A percentile compares a stretch with the other conserved stretches of the same genome.
These are phyloP conservation scores for Aspergillus puulaauensis DNA, from an alignment of 2,329 filamentous ascomycete species.

Conservation along the genomic window DNA sequence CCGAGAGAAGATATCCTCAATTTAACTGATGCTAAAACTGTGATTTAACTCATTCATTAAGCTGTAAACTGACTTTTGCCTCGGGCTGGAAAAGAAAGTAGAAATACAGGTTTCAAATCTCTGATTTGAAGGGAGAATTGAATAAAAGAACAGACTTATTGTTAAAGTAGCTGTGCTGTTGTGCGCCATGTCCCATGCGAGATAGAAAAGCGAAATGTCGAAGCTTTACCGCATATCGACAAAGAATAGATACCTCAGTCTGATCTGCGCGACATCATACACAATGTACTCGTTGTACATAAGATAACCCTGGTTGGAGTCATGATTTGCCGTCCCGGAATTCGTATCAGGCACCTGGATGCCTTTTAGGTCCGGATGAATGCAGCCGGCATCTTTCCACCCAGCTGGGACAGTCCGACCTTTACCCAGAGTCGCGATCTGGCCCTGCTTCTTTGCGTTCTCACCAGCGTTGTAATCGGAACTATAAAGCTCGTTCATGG, in stretches of 20 bases:
- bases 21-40: no score
- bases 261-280: conserved; percentile 50
- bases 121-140: not conserved
- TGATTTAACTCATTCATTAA: not conserved
- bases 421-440: conserved; percentile 69
- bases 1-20: not conserved
- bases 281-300: conserved; percentile 50
- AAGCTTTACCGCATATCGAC: conserved; percentile 35
- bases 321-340: not conserved
- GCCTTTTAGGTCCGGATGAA: conserved; percentile 65
- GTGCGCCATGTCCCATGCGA: not conserved
- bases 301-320: conserved; percentile 10
- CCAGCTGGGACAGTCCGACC: conserved; percentile 62
- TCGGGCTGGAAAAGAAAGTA: not conserved
- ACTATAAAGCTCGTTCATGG: conserved; percentile 63
- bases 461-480: conserved; percentile 64
- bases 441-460: conserved; percentile 59
- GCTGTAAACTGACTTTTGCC: not conserved
- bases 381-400: conserved; percentile 73
- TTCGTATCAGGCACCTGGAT: conserved; percentile 58
- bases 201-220: not conserved
- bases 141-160: not conserved
- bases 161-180: not conserved
- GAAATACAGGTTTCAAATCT: not conserved
- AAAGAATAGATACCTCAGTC: conserved; percentile 45